Evolutionary conservation across 108 stramenopile species (phyloP).

Genomic region (Hondaea fermentalgiana): DNA sequence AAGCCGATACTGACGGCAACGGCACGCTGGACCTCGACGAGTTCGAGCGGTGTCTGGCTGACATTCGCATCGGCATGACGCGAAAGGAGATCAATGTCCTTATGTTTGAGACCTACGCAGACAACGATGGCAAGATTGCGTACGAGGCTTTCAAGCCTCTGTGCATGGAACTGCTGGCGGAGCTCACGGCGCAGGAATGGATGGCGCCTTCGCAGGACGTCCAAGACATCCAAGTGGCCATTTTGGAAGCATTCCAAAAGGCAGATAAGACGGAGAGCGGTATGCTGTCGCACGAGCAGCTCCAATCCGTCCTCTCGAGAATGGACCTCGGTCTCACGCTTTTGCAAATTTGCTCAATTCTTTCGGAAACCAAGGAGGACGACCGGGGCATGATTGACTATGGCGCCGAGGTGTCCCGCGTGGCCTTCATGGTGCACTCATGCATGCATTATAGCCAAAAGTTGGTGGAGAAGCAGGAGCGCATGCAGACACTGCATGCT

Average conservation of each 20-base stretch:
- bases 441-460: not conserved
- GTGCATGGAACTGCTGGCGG: not conserved
- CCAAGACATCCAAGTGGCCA: not conserved
- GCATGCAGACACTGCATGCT: not conserved
- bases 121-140: not conserved
- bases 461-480: not conserved
- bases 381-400: not conserved
- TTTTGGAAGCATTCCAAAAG: not conserved
- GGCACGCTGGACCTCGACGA: constrained; percentile 3
- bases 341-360: constrained; percentile 4
- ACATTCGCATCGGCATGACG: constrained; percentile 13
- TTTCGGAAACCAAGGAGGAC: not conserved
- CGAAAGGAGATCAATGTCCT: not conserved
- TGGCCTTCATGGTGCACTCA: not conserved
- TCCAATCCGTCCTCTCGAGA: not conserved
- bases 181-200: constrained; percentile 3
- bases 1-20: not conserved
- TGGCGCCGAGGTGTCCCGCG: not conserved
- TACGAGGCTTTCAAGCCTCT: constrained; percentile 17
- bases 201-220: constrained; percentile 9
- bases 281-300: not conserved
- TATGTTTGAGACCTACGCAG: constrained; percentile 4
- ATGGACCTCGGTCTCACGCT: not conserved
- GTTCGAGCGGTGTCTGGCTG: constrained; percentile 7
- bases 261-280: not conserved